Base-by-base conservation (phyloP, 2,329 filamentous ascomycete species). In the Aspergillus vadensis region DNA sequence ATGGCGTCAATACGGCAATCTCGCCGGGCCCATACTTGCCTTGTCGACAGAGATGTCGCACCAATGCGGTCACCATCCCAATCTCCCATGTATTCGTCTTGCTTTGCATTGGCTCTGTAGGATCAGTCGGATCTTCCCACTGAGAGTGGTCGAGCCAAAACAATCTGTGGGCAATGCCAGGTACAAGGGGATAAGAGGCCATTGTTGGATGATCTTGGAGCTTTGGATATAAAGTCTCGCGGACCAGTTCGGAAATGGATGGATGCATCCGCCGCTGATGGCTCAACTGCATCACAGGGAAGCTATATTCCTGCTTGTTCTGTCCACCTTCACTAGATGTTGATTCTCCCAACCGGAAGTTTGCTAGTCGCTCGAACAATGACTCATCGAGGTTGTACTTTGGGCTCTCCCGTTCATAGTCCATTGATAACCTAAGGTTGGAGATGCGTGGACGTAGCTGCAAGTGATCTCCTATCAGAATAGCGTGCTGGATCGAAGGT, bases 131-230 rank as follows among this genome's bases (percentile, higher is more conserved):
- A 25, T 67, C 64, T 56, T 68, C 65, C 4, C 30, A 5, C 10
- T 44, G 32, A 6, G 3, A 43, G 60, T 69, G 64, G 10, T 70
- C 67, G 2, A 70, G 48, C 69, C 65, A 71, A 5, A 67, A 72
- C 2, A 72, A 55, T 12, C 54, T 48, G 2, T 21, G 38, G 12
- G 27, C 17, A 6, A 64, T n/a, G 19, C 62, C 62, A 5, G 23
- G 5, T n/a, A 64, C 30, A 8, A 39, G 15, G 14, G 59, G 54
- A 23, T 58, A 56, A 2, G 5, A 3, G 3, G n/a, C 15, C 2
- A 30, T 47, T 1, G 12, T 15, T 4, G 17, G 8, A 25, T 56
- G 36, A 41, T 63, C 61, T 36, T 57, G 23, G 7, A 63, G 55
- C 4, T 51, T 36, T 0, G 58, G 52, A 17, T 63, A 63, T 2